A percentile compares a stretch with the other conserved stretches of the same genome.
Conservation (phyloP, 352 stramenopile genomes). For the Globisporangium iwayamae region DNA sequence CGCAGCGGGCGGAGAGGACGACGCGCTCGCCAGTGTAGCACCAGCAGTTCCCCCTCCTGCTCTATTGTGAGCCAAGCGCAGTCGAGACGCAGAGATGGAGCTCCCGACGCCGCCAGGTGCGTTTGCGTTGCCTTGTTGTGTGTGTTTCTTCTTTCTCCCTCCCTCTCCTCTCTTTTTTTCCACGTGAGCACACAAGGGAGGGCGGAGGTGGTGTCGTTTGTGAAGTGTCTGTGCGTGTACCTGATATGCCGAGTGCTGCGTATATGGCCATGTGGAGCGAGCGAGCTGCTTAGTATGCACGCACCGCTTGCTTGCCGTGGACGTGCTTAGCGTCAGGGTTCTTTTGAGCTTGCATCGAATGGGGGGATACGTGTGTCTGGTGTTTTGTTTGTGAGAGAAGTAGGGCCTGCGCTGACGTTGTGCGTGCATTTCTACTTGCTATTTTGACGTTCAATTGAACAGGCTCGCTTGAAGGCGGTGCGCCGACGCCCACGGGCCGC, state of each 20-base stretch:
- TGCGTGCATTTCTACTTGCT: not conserved
- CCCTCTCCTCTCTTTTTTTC: not conserved
- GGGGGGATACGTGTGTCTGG: not conserved
- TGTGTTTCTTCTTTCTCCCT: not conserved
- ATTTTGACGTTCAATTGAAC: not conserved
- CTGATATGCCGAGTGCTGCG: not conserved
- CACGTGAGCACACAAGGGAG: not conserved
- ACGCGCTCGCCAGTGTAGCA: not conserved
- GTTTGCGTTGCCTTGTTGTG: not conserved
- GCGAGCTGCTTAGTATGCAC: not conserved
- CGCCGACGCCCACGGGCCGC: constrained; percentile 27
- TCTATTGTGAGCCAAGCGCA: not conserved
- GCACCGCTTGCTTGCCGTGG: not conserved
- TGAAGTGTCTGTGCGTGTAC: not conserved
- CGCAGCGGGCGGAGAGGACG: constrained; percentile 1
- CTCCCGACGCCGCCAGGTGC: constrained; percentile 33
- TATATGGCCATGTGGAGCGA: not conserved
- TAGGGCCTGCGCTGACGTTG: not conserved
- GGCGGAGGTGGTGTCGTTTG: not conserved
- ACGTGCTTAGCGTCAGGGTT: not conserved
- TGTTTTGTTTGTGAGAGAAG: not conserved
- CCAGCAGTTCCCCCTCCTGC: not conserved
- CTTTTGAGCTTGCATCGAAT: not conserved
- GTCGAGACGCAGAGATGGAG: constrained; percentile 12
- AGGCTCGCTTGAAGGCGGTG: constrained; percentile 33